These are phyloP conservation scores for Climacium dendroides DNA, from an alignment of 225 moss, liverwort and hornwort species.

Conservation along the genomic window DNA sequence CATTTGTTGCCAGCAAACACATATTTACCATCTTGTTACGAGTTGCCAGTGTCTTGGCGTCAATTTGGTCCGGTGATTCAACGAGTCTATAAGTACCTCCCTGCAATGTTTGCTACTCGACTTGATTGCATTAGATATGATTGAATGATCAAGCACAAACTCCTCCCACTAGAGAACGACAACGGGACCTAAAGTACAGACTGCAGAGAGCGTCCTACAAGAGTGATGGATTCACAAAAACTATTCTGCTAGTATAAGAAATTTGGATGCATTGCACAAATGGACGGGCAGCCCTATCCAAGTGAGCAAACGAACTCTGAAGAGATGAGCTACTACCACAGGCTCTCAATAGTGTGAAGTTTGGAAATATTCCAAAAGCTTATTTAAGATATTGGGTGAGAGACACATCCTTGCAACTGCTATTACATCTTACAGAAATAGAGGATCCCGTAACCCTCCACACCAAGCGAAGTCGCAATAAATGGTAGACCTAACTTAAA, in stretches of 20 bases:
- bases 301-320: not conserved
- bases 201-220: not conserved
- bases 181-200: not conserved
- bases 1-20: not conserved
- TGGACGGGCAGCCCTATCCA: not conserved
- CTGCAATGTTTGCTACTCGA: not conserved
- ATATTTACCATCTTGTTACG: not conserved
- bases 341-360: not conserved
- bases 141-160: not conserved
- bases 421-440: conserved; percentile 11
- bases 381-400: conserved; percentile 13
- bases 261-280: not conserved
- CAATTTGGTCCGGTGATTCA: not conserved
- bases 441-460: not conserved
- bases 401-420: conserved; percentile 19
- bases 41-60: not conserved
- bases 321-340: not conserved
- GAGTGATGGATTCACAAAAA: not conserved
- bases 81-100: not conserved
- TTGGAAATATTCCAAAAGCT: conserved; percentile 32
- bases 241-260: not conserved
- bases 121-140: not conserved
- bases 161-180: not conserved
- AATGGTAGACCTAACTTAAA: conserved; percentile 37
- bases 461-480: conserved; percentile 3